Percentiles rank a stretch among this genome's conserved stretches.
These are phyloP conservation scores for Thielaviopsis populi DNA, from an alignment of 2,329 filamentous ascomycete species.

Conservation along the genomic window DNA sequence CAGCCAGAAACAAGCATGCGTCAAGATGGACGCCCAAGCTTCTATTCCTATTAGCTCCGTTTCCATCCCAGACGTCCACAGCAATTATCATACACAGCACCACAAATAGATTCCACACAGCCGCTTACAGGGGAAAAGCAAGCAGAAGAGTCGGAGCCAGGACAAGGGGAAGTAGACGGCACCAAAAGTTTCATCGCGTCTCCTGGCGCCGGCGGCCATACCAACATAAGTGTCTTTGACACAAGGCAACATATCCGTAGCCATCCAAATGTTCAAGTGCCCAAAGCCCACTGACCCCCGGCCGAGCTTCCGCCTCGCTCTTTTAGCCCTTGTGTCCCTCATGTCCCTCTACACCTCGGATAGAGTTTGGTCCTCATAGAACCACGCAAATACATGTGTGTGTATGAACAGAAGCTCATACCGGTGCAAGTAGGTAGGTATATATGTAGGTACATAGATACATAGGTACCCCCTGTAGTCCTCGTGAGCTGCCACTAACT, in stretches of 20 bases:
- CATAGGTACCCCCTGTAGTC: no score
- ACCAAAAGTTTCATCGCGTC: background rate
- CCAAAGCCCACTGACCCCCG: background rate
- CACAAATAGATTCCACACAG: background rate
- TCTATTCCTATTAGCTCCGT: background rate
- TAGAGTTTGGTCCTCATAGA: no score
- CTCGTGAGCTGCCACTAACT: no score
- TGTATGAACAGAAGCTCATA: no score
- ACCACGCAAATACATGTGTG: no score
- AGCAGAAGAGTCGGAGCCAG: background rate
- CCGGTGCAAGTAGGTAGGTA: no score
- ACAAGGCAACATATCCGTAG: no score
- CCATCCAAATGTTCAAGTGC: no score
- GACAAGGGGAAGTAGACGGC: background rate
- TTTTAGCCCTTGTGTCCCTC: no score
- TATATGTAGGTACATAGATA: no score
- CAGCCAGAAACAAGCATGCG: background rate
- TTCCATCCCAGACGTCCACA: background rate
- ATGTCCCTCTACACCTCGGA: no score
- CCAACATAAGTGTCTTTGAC: background rate
- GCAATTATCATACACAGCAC: background rate
- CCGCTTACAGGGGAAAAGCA: background rate
- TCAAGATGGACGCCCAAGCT: background rate
- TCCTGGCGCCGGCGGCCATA: background rate
- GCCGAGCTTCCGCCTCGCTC: no score